These are phyloP conservation scores for Oryza nivara DNA, from an alignment of 176 grass and related monocot species.

Conservation along the genomic window DNA sequence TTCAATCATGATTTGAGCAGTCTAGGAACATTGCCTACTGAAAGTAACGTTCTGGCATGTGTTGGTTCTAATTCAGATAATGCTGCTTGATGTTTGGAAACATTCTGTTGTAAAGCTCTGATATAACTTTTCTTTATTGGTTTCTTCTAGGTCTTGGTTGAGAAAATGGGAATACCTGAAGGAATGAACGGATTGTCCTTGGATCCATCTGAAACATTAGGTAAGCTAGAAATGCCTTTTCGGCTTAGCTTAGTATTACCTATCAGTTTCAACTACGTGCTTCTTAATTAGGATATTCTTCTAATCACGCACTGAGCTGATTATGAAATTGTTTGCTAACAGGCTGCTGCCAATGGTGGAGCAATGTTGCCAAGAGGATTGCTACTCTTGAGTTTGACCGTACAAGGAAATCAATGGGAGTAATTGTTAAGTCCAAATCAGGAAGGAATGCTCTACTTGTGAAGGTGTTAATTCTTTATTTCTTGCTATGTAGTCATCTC, in stretches of 20 bases:
- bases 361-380: slow-evolving; percentile 63
- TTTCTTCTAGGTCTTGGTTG: slow-evolving; percentile 74
- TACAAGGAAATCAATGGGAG: slow-evolving; percentile 88
- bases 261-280: not conserved
- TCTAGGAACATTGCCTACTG: not conserved
- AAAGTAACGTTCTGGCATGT: slow-evolving; percentile 15
- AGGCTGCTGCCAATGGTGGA: slow-evolving; percentile 89
- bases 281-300: slow-evolving; percentile 14
- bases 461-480: slow-evolving; percentile 54
- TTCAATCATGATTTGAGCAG: not conserved
- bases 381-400: slow-evolving; percentile 93
- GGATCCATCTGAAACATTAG: slow-evolving; percentile 63
- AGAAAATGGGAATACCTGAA: slow-evolving; percentile 91
- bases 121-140: slow-evolving; percentile 38
- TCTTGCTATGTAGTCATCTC: slow-evolving; percentile 9
- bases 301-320: not conserved
- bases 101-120: not conserved
- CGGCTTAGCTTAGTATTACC: not conserved
- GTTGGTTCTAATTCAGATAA: slow-evolving; percentile 16
- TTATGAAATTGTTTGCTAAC: slow-evolving; percentile 28
- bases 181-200: slow-evolving; percentile 48
- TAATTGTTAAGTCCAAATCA: slow-evolving; percentile 67
- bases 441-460: slow-evolving; percentile 83
- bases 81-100: slow-evolving; percentile 4
- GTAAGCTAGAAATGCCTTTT: slow-evolving; percentile 34